A percentile compares a stretch with the other conserved stretches of the same genome.
These are phyloP conservation scores for Fragilariopsis cylindrus DNA, from an alignment of 108 stramenopile genomes.

Conservation along the genomic window DNA sequence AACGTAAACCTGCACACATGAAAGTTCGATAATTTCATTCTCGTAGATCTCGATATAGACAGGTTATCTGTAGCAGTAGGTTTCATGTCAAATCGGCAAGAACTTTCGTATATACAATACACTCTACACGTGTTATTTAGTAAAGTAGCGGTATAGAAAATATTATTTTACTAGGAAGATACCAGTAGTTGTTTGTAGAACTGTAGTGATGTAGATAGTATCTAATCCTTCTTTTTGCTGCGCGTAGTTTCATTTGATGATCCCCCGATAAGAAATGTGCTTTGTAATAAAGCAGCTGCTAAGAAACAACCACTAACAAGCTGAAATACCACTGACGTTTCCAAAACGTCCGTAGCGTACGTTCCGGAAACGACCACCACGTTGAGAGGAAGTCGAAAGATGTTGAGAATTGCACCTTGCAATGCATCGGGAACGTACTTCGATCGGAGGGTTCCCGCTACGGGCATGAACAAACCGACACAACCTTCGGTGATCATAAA, in stretches of 20 bases:
- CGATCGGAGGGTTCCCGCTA: conserved; percentile 88
- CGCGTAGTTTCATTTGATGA: background rate
- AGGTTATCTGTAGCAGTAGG: no score
- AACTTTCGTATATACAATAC: no score
- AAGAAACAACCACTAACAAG: conserved; percentile 76
- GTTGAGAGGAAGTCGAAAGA: conserved; percentile 94
- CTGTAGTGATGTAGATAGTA: background rate
- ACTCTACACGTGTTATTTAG: no score
- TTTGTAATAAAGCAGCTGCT: conserved; percentile 68
- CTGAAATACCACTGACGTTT: conserved; percentile 62
- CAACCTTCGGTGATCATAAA: conserved; percentile 89
- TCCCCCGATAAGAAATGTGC: conserved; percentile 52
- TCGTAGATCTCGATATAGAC: no score
- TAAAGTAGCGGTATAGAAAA: no score
- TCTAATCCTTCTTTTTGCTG: conserved; percentile 11
- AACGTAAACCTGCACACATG: no score
- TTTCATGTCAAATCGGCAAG: no score
- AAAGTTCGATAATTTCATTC: no score
- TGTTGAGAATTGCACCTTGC: conserved; percentile 91
- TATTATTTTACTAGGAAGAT: no score
- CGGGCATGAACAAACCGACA: conserved; percentile 92
- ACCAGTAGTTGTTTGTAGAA: no score
- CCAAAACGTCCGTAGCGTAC: conserved; percentile 80
- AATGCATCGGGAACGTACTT: conserved; percentile 91
- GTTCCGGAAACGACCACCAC: conserved; percentile 92